Percentiles rank a stretch among this genome's conserved stretches.
Evolutionary conservation across 768 basidiomycete species (phyloP).

Genomic region (Mycena pura): DNA sequence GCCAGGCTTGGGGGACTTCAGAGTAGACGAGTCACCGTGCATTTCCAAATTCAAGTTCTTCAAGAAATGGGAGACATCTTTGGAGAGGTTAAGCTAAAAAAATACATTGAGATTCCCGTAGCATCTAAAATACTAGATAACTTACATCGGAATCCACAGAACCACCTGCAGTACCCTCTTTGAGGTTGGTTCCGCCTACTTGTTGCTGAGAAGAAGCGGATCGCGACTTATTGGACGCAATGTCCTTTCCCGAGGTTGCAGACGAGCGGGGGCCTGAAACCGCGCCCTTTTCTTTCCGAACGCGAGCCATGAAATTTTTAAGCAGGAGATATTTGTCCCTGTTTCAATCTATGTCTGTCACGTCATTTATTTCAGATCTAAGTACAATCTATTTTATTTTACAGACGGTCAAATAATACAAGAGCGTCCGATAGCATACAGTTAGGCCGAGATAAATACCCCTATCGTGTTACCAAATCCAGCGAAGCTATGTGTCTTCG

Average conservation of each 20-base stretch:
- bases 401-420: constrained; percentile 9
- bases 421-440: constrained; percentile 12
- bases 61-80: constrained; percentile 55
- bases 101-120: not conserved
- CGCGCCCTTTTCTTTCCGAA: constrained; percentile 32
- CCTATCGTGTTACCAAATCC: constrained; percentile 85
- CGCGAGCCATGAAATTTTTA: constrained; percentile 31
- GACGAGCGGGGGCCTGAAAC: constrained; percentile 7
- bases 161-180: constrained; percentile 38
- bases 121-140: not conserved
- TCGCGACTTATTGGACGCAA: constrained; percentile 21
- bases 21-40: constrained; percentile 15
- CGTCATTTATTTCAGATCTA: not conserved
- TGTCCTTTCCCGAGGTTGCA: constrained; percentile 13
- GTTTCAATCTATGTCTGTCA: not conserved
- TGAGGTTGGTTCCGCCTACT: constrained; percentile 52
- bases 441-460: constrained; percentile 43
- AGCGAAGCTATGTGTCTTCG: constrained; percentile 60
- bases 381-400: not conserved
- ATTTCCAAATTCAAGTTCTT: constrained; percentile 44
- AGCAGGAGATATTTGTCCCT: constrained; percentile 1
- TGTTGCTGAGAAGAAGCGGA: constrained; percentile 36
- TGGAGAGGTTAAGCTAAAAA: constrained; percentile 46
- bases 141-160: constrained; percentile 41
- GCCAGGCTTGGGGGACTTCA: constrained; percentile 25